Conservation (phyloP, 192 early-diverging fungal species). For the Spizellomyces punctatus region DNA sequence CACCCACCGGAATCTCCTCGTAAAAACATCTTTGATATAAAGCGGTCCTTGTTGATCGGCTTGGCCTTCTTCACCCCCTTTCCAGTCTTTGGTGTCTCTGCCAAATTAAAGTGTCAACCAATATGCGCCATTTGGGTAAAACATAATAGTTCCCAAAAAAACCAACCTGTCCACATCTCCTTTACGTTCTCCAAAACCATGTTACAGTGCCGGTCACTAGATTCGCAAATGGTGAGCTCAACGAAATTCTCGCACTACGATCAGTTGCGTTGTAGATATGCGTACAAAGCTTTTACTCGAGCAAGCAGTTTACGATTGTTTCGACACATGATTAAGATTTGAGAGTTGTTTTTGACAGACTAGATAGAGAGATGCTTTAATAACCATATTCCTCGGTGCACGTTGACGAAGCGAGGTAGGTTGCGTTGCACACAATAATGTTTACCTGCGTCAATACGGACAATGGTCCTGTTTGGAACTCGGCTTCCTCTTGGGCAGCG, state of each 20-base stretch:
- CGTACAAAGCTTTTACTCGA: constrained; percentile 92
- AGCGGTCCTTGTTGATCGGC: constrained; percentile 96
- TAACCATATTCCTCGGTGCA: too few species aligned
- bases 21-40: constrained; percentile 97
- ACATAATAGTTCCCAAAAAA: not conserved
- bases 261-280: not conserved
- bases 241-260: not conserved
- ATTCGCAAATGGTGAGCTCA: not conserved
- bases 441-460: constrained; percentile 78
- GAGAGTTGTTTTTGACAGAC: constrained; percentile 94
- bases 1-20: constrained; percentile 90
- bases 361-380: constrained; percentile 31
- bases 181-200: constrained; percentile 99
- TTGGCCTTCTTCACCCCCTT: constrained; percentile 94
- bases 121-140: not conserved
- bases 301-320: constrained; percentile 98
- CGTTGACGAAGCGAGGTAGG: too few species aligned
- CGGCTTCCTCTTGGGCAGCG: constrained; percentile 82
- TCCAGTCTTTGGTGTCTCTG: constrained; percentile 81
- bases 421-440: not conserved
- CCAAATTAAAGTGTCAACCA: constrained; percentile 80
- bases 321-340: constrained; percentile 92
- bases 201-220: constrained; percentile 95
- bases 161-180: constrained; percentile 54
- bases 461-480: constrained; percentile 96